Conservation (phyloP, 108 stramenopile species). For the Skeletonema tropicum region DNA sequence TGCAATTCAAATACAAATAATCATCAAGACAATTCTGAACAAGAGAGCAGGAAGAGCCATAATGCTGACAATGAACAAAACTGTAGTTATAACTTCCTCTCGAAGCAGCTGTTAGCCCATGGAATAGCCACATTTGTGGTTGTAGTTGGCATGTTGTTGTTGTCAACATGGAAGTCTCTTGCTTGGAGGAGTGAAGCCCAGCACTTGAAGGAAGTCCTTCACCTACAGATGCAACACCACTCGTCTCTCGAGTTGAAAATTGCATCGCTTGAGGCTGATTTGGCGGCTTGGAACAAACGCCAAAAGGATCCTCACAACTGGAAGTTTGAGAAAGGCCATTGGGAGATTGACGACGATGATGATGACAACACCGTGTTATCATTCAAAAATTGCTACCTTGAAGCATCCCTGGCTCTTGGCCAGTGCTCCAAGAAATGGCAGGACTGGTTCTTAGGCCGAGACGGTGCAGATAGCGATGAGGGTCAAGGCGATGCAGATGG, state of each 20-base stretch:
- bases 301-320: neutral
- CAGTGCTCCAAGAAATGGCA: slow-evolving; percentile 24
- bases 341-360: slow-evolving; percentile 3
- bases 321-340: slow-evolving; percentile 6
- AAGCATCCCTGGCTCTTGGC: slow-evolving; percentile 25
- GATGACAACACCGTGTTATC: slow-evolving; percentile 7
- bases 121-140: slow-evolving; percentile 3
- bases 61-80: neutral
- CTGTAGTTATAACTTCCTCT: neutral
- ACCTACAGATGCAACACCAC: neutral
- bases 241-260: slow-evolving; percentile 1
- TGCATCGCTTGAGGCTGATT: neutral
- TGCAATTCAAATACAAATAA: neutral
- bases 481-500: too few relatives aligned
- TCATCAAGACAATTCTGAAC: neutral
- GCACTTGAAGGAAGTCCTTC: slow-evolving; percentile 10
- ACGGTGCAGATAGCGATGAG: too few relatives aligned
- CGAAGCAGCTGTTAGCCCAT: neutral
- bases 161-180: neutral
- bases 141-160: neutral
- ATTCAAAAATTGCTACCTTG: slow-evolving; percentile 29
- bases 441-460: neutral
- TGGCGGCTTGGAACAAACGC: neutral
- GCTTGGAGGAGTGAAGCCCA: slow-evolving; percentile 8
- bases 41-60: neutral